Evolutionary conservation across 139 green algal genomes (phyloP).

Genomic region (Chlamydomonas sp.): DNA sequence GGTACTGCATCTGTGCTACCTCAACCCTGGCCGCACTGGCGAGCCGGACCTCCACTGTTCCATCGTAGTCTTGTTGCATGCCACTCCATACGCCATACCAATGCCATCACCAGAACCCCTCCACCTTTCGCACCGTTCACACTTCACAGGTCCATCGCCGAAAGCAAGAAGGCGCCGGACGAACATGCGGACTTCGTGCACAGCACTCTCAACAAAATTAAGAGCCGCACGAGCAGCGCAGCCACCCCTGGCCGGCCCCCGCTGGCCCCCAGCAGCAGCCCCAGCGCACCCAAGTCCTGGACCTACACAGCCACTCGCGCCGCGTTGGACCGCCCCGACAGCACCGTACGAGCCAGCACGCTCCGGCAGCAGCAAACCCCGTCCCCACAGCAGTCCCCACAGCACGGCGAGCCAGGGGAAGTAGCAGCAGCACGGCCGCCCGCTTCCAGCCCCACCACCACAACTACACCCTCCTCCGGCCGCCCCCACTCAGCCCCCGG

Average conservation of each 20-base stretch:
- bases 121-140: background rate
- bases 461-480: background rate
- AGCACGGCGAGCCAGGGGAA: background rate
- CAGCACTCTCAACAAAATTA: background rate
- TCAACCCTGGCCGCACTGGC: too few relatives aligned
- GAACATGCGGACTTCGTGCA: background rate
- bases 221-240: background rate
- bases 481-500: background rate
- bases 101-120: background rate
- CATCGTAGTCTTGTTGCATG: background rate
- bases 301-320: slow-evolving; percentile 30
- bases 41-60: too few relatives aligned
- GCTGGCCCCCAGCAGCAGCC: background rate
- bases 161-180: slow-evolving; percentile 5
- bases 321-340: background rate
- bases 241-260: background rate
- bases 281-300: background rate
- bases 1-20: too few relatives aligned
- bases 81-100: background rate
- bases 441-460: too few relatives aligned
- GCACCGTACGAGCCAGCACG: background rate
- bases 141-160: slow-evolving; percentile 4
- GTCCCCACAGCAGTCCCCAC: background rate
- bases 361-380: background rate
- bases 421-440: background rate